Evolutionary conservation across 352 stramenopile genomes (phyloP), one percentile per base, ranked within the genome.

Genomic region (Phytophthora macrochlamydospora): DNA sequence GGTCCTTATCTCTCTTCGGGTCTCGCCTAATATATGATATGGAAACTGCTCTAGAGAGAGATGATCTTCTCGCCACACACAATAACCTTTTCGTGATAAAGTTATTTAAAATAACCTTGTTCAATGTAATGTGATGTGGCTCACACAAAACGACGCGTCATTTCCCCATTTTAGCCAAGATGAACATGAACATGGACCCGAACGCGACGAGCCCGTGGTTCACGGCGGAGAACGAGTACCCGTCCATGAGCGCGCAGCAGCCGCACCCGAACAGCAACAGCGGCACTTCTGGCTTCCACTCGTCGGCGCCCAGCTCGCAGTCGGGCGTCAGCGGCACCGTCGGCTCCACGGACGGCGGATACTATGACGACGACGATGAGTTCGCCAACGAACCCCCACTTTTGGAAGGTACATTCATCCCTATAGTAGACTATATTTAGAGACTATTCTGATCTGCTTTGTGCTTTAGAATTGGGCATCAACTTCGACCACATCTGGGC

Each of bases 401-500:
- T 2, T 75, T 99, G 45, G 97, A 99, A 91, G 85, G 85, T 93
- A 43, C 18, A 51, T 12, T 14, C 40, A 60, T 62, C 40, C 28
- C 40, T 48, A 43, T 53, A 24, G 18, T 24, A 24, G 18, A 24
- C 28, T 52, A 48, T 7, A 30, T 65, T 12, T 58, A 3, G 7
- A 56, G 40, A 14, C 64, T 0, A 24, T 24, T 24, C 18, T 24
- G 18, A 24, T 13, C 50, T 45, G 40, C 24, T 59, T 62, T 38
- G 45, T 49, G 49, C 14, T 44, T 42, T 40, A 93, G 97, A 99
- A 75, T 72, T 99, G 12, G 97, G 96, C 12, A 98, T 99, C 63
- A 97, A 99, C 72, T 98, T 99, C 53, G 82, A 94, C 35, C 97
- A 99, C 68, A 99, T 99, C 64, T 94, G 93, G 75, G 79, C 87